phyloP scores from a whole-genome alignment of 1,284 basidiomycete species.

The Cutaneotrichosporon spelunceum region DNA sequence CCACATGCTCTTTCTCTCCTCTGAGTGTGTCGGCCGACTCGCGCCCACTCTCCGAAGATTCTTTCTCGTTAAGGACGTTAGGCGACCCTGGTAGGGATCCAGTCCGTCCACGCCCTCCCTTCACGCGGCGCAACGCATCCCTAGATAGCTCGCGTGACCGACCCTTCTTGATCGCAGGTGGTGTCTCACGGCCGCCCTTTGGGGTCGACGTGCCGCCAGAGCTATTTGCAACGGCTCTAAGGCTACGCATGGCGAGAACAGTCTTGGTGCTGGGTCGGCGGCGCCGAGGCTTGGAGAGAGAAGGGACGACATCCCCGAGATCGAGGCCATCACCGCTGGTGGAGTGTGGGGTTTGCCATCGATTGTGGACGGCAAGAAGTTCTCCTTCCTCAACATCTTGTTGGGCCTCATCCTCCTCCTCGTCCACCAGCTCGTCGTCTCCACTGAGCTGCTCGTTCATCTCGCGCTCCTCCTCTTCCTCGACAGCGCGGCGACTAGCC shows the following conservation, averaged over 20 bases:
- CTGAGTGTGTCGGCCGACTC: slow-evolving; percentile 44
- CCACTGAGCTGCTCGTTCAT: slow-evolving; percentile 46
- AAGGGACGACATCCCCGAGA: slow-evolving; percentile 5
- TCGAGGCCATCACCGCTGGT: neutral
- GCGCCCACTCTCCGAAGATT: slow-evolving; percentile 38
- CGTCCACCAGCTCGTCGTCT: slow-evolving; percentile 42
- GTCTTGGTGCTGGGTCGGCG: slow-evolving; percentile 38
- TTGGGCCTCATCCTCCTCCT: slow-evolving; percentile 29
- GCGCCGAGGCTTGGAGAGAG: slow-evolving; percentile 26
- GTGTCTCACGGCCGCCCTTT: slow-evolving; percentile 16
- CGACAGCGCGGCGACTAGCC: slow-evolving; percentile 53
- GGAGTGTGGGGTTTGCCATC: slow-evolving; percentile 13
- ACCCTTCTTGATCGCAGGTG: neutral
- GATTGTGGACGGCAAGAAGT: slow-evolving; percentile 14
- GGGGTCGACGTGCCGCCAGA: slow-evolving; percentile 32
- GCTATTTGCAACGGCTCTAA: slow-evolving; percentile 30
- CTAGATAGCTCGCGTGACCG: slow-evolving; percentile 15
- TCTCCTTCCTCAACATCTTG: slow-evolving; percentile 24
- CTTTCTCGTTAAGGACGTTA: slow-evolving; percentile 24
- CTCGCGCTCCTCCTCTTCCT: slow-evolving; percentile 51
- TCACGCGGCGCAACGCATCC: slow-evolving; percentile 14
- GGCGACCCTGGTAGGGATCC: slow-evolving; percentile 1
- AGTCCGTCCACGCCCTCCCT: slow-evolving; percentile 2
- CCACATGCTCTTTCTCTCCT: slow-evolving; percentile 24
- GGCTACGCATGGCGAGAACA: slow-evolving; percentile 35